Base-by-base conservation (phyloP, 108 stramenopile genomes). In the Skeletonema menzelii region DNA sequence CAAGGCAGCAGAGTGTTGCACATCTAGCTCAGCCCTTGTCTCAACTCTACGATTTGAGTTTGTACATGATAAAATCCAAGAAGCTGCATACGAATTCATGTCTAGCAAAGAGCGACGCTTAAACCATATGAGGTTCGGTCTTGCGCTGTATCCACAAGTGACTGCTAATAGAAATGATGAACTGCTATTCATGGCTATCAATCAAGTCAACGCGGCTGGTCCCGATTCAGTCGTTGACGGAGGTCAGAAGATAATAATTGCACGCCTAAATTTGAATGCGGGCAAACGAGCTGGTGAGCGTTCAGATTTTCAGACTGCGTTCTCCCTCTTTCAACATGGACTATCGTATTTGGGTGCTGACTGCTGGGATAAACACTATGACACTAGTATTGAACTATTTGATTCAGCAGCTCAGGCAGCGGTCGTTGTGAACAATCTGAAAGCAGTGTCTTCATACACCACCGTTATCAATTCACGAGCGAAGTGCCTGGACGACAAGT, bases 41-140 rank as follows among this genome's bases (percentile, higher is more conserved):
- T 42, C 40, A 24, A 10, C 20, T 22, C 1, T 22, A 10, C 49
- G 22, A 56, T 67, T 75, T 37, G 47, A 32, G 5, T 78, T 78
- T 42, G 72, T 24, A 12, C 77, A 78, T 31, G 77, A 78, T 31
- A 69, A 68, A 64, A 68, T 78, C 57, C 46, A 78, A 19, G 67
- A 78, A 74, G 77, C 77, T 53, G 72, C 67, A 14, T 69, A 74
- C 32, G 47, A 59, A 44, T 13, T 73, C 53, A 78, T 64, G 66
- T 28, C 72, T 2, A 67, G 27, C 1, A 26, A 67, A 27, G 44
- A 75, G 42, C 30, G 31, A 40, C 59, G 27, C 0, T 38, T 59
- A 24, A 32, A 35, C 15, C 66, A 67, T 26, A 75, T 67, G 65
- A 37, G 30, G 31, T 59, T 66, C 42, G 73, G 73, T 7, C 59